These are phyloP conservation scores for Geotrichum carabidarum DNA, from an alignment of 1,139 yeast species.

Conservation along the genomic window DNA sequence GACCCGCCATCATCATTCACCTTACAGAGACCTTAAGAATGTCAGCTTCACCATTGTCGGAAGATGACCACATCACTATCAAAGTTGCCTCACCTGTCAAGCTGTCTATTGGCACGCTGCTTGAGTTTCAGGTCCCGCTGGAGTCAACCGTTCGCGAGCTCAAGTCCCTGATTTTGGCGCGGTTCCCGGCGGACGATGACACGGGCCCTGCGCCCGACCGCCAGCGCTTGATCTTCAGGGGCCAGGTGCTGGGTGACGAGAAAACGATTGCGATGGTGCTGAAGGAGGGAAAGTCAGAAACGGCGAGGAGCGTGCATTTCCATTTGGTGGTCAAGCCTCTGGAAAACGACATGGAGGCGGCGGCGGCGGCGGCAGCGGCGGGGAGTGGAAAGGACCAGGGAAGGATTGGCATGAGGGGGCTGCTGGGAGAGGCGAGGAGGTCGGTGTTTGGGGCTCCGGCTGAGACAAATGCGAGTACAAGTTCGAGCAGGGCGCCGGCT, in stretches of 20 bases:
- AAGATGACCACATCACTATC: not conserved
- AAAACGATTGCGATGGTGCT: conserved; percentile 9
- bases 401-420: too few relatives aligned
- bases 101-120: conserved; percentile 14
- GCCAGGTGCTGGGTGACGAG: conserved; percentile 12
- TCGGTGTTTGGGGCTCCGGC: not conserved
- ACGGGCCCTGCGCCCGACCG: conserved; percentile 14
- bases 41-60: not conserved
- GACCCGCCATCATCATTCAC: not conserved
- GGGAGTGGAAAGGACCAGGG: not conserved
- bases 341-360: not conserved
- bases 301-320: conserved; percentile 14
- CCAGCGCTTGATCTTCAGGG: conserved; percentile 20
- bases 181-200: conserved; percentile 8
- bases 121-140: conserved; percentile 1
- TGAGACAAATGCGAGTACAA: not conserved
- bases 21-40: not conserved
- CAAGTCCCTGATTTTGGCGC: not conserved
- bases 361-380: not conserved
- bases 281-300: conserved; percentile 3
- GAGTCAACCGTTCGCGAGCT: conserved; percentile 4
- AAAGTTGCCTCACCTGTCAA: conserved; percentile 17
- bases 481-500: not conserved
- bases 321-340: conserved; percentile 15
- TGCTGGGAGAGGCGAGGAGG: not conserved